Conservation (phyloP, 495 filamentous ascomycete species). For the Daldinia grandis region DNA sequence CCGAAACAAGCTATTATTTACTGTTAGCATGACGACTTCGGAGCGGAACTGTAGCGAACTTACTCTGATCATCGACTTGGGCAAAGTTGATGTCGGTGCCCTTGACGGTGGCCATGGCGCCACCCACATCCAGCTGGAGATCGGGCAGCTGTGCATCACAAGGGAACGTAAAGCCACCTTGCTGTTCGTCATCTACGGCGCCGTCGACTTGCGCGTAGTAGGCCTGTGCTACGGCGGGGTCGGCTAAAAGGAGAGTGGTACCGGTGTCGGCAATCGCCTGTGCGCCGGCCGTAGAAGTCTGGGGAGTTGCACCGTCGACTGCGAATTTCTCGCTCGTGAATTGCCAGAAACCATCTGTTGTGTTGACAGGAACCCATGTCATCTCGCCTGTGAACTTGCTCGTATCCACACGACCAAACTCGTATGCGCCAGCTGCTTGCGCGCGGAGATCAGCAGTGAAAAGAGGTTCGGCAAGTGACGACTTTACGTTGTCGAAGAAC, state of each 20-base stretch:
- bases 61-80: constrained; percentile 58
- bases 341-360: constrained; percentile 76
- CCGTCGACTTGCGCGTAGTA: constrained; percentile 72
- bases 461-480: constrained; percentile 69
- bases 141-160: constrained; percentile 65
- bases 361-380: constrained; percentile 70
- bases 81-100: constrained; percentile 74
- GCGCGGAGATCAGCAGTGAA: constrained; percentile 76
- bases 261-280: constrained; percentile 77
- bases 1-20: constrained; percentile 69
- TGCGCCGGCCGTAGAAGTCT: constrained; percentile 48
- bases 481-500: constrained; percentile 81
- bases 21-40: constrained; percentile 20
- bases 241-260: constrained; percentile 75
- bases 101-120: constrained; percentile 68
- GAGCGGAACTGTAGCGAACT: constrained; percentile 26
- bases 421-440: constrained; percentile 71
- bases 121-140: constrained; percentile 71
- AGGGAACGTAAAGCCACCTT: constrained; percentile 69
- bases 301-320: constrained; percentile 56
- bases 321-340: constrained; percentile 67
- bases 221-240: constrained; percentile 62
- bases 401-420: constrained; percentile 77
- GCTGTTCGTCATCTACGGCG: constrained; percentile 56
- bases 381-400: constrained; percentile 71